Evolutionary conservation across 768 basidiomycete species (phyloP).

Genomic region (Panellus pusillus): DNA sequence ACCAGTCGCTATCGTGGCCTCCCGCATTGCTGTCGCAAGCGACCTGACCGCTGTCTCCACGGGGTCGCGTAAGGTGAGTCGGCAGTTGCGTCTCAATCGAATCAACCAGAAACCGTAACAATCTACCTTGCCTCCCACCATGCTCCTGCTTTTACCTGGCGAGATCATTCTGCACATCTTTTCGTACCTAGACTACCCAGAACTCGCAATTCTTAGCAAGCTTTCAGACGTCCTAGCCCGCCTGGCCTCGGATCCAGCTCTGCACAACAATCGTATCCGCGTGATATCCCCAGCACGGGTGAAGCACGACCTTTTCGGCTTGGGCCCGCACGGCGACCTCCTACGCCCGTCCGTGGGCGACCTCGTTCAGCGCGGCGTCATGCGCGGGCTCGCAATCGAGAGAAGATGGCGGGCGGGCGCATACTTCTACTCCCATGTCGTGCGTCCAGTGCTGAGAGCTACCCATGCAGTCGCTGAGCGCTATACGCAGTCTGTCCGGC

Average conservation of each 20-base stretch:
- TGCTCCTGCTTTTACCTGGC: slow-evolving; percentile 45
- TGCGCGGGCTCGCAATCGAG: slow-evolving; percentile 67
- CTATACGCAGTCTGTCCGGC: slow-evolving; percentile 54
- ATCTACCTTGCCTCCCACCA: slow-evolving; percentile 22
- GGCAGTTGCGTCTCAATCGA: no score
- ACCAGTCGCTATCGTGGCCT: no score
- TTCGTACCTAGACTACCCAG: slow-evolving; percentile 72
- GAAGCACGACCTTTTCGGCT: slow-evolving; percentile 62
- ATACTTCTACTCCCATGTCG: slow-evolving; percentile 64
- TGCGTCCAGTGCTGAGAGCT: slow-evolving; percentile 31
- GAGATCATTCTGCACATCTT: slow-evolving; percentile 63
- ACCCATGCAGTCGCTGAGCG: slow-evolving; percentile 7
- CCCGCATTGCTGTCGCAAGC: no score
- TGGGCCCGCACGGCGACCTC: slow-evolving; percentile 51
- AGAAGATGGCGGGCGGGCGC: slow-evolving; percentile 63
- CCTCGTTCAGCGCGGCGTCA: slow-evolving; percentile 67
- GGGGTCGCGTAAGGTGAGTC: background rate
- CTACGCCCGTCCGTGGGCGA: slow-evolving; percentile 67
- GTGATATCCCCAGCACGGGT: slow-evolving; percentile 69
- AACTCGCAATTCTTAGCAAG: slow-evolving; percentile 55
- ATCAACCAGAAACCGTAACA: background rate
- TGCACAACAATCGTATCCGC: slow-evolving; percentile 61
- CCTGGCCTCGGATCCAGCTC: slow-evolving; percentile 60
- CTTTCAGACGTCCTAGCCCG: slow-evolving; percentile 46
- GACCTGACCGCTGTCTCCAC: no score